These are phyloP conservation scores for Fusarium anguioides DNA, from an alignment of 2,329 filamentous ascomycete species.

Conservation along the genomic window DNA sequence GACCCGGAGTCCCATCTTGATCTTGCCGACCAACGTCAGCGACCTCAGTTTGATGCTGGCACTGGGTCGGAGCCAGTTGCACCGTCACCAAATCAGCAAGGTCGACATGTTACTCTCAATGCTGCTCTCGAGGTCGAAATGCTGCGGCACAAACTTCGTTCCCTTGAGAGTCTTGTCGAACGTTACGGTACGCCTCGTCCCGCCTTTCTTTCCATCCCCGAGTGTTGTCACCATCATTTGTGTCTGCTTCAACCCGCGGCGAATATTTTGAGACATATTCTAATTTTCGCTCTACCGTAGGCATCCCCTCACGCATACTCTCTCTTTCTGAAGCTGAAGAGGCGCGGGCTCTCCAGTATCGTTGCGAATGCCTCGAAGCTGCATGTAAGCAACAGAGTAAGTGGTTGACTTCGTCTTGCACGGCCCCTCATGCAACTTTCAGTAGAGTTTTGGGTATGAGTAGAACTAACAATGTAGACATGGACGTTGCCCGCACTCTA, in stretches of 20 bases:
- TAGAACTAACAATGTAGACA: constrained; percentile 43
- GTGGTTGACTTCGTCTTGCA: constrained; percentile 11
- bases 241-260: constrained; percentile 8
- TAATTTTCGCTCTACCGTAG: constrained; percentile 37
- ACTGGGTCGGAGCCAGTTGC: constrained; percentile 63
- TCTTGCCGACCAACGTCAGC: constrained; percentile 49
- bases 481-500: constrained; percentile 49
- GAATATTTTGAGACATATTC: constrained; percentile 17
- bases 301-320: constrained; percentile 51
- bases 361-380: constrained; percentile 68
- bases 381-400: constrained; percentile 57
- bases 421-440: background rate
- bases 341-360: constrained; percentile 66
- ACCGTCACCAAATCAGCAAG: constrained; percentile 60
- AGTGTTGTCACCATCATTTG: constrained; percentile 16
- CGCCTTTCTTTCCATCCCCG: constrained; percentile 14
- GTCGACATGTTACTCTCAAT: constrained; percentile 60
- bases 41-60: constrained; percentile 63
- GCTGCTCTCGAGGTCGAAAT: constrained; percentile 63
- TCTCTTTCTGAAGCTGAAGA: constrained; percentile 67
- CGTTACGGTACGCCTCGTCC: constrained; percentile 58
- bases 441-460: background rate
- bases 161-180: constrained; percentile 60
- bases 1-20: constrained; percentile 49
- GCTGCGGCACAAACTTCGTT: constrained; percentile 65